These are phyloP conservation scores for Hygrophorus pudorinus DNA, from an alignment of 768 basidiomycete species.

Conservation along the genomic window DNA sequence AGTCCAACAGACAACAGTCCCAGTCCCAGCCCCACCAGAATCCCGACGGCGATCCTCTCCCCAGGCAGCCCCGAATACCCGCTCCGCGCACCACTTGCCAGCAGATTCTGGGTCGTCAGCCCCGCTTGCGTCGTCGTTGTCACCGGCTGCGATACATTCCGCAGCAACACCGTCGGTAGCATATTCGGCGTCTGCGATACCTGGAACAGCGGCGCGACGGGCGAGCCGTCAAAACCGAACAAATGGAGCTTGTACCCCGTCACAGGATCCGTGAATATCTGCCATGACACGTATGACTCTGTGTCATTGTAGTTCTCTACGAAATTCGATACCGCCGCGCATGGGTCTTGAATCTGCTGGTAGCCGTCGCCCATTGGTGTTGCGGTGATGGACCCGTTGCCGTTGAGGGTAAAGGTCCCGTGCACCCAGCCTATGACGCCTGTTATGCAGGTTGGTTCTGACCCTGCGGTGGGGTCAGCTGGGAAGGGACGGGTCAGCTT, in stretches of 20 bases:
- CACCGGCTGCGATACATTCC: conserved; percentile 32
- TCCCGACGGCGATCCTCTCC: neutral
- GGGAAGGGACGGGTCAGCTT: neutral
- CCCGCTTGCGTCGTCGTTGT: conserved; percentile 16
- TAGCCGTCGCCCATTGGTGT: conserved; percentile 77
- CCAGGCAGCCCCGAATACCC: too few relatives aligned
- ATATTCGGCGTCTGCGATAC: conserved; percentile 72
- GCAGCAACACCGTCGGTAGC: conserved; percentile 64
- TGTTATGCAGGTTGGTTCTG: conserved; percentile 81
- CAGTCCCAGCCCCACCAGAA: neutral
- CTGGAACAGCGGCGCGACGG: conserved; percentile 61
- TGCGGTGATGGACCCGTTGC: conserved; percentile 76
- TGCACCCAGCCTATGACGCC: conserved; percentile 88
- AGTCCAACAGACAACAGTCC: neutral
- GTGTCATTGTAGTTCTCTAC: conserved; percentile 76
- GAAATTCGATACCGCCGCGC: conserved; percentile 81
- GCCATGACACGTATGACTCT: conserved; percentile 57
- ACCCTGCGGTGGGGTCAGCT: conserved; percentile 33
- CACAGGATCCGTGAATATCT: conserved; percentile 57
- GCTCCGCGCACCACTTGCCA: neutral
- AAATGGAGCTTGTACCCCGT: conserved; percentile 64
- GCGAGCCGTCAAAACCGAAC: conserved; percentile 69
- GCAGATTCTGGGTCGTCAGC: conserved; percentile 9
- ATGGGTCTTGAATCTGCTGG: conserved; percentile 93
- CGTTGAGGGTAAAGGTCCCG: conserved; percentile 56